Percentiles rank a stretch among this genome's conserved stretches.
phyloP scores from a whole-genome alignment of 2,329 filamentous ascomycete species.

The Neonectria neomacrospora region DNA sequence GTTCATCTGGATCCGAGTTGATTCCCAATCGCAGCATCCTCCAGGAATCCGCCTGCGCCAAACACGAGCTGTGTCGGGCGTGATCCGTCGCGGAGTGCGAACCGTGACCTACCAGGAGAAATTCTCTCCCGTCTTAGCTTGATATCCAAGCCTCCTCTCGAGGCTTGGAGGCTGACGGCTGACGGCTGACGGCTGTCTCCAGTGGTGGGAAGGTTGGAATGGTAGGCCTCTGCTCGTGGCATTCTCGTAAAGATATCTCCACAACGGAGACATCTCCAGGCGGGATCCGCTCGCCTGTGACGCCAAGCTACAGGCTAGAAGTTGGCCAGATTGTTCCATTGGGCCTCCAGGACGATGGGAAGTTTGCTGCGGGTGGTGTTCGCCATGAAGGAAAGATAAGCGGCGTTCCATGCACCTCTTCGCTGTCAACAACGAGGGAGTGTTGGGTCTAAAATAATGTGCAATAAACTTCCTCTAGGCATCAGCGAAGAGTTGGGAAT shows the following conservation, averaged over 20 bases:
- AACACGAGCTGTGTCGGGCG: neutral
- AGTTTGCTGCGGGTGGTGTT: neutral
- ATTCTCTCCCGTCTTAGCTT: neutral
- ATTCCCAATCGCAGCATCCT: neutral
- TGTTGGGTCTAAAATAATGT: neutral
- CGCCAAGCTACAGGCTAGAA: neutral
- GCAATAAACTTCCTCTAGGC: neutral
- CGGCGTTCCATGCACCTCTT: neutral
- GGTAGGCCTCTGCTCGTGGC: neutral
- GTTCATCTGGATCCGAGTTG: neutral
- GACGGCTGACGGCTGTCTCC: neutral
- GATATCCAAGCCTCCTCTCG: neutral
- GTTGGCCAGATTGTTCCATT: neutral
- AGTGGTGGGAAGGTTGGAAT: constrained; percentile 6
- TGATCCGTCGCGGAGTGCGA: neutral
- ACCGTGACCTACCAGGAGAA: neutral
- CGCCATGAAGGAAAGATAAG: neutral
- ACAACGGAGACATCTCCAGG: neutral
- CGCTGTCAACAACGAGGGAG: neutral
- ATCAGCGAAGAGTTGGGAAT: neutral
- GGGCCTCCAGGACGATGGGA: neutral
- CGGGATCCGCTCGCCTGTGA: neutral
- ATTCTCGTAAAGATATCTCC: constrained; percentile 1
- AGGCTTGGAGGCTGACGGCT: neutral
- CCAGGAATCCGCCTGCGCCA: neutral